Conservation (phyloP, 352 stramenopile genomes). For the Pythium folliculosum region DNA sequence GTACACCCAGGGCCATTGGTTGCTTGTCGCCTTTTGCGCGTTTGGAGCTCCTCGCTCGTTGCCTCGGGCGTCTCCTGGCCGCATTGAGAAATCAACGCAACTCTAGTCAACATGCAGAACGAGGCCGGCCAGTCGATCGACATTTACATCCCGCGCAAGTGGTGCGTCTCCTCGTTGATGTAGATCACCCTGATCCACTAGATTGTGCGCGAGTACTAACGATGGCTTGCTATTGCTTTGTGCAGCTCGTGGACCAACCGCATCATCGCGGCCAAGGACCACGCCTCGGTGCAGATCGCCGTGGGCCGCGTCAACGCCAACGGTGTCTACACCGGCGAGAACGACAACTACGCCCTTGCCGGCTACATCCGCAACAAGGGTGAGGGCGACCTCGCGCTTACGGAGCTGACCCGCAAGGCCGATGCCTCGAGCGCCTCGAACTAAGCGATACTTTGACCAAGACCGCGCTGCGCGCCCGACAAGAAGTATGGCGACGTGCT, state of each 20-base stretch:
- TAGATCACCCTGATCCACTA: neutral
- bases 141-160: slow-evolving; percentile 99
- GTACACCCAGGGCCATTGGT: slow-evolving; percentile 85
- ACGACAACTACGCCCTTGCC: slow-evolving; percentile 93
- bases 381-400: slow-evolving; percentile 94
- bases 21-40: slow-evolving; percentile 22
- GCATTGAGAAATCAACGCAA: slow-evolving; percentile 64
- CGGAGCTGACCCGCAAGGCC: slow-evolving; percentile 71
- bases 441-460: slow-evolving; percentile 23
- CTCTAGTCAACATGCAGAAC: slow-evolving; percentile 95
- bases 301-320: slow-evolving; percentile 97
- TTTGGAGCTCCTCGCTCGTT: neutral
- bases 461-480: neutral
- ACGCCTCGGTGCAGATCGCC: slow-evolving; percentile 98
- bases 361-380: slow-evolving; percentile 97
- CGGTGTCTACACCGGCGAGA: slow-evolving; percentile 96
- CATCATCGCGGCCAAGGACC: slow-evolving; percentile 97
- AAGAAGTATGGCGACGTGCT: neutral
- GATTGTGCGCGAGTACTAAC: slow-evolving; percentile 5
- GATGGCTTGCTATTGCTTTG: neutral
- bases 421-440: slow-evolving; percentile 71
- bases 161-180: slow-evolving; percentile 47
- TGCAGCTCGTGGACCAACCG: slow-evolving; percentile 97
- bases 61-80: too few species aligned
- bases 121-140: slow-evolving; percentile 96